A percentile compares a stretch with the other conserved stretches of the same genome.
phyloP scores from a whole-genome alignment of 2,329 filamentous ascomycete species.

The Hypocrella siamensis region DNA sequence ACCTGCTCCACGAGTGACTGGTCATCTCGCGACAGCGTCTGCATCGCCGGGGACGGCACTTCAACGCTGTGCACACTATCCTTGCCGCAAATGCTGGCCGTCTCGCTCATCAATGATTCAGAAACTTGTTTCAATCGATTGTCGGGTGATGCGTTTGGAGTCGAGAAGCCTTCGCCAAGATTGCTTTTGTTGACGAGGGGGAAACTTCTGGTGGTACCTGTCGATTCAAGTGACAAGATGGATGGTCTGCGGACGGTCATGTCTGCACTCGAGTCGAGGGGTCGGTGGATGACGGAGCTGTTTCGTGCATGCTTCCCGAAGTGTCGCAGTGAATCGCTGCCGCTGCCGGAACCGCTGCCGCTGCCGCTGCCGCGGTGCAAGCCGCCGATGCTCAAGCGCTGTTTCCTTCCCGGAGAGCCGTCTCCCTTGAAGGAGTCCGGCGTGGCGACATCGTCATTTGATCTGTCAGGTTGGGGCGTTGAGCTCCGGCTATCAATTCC shows the following conservation, averaged over 20 bases:
- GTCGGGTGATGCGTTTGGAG: constrained; percentile 33
- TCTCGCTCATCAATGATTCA: constrained; percentile 31
- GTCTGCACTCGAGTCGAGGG: constrained; percentile 22
- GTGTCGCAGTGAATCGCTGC: constrained; percentile 10
- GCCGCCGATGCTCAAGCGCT: constrained; percentile 11
- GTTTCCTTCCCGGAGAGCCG: constrained; percentile 4
- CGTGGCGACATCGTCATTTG: constrained; percentile 8
- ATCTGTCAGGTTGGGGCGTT: constrained; percentile 6
- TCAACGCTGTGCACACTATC: constrained; percentile 12
- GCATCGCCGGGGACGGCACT: constrained; percentile 25
- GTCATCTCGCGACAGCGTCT: constrained; percentile 36
- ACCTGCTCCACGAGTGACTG: constrained; percentile 43
- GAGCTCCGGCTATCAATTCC: constrained; percentile 25
- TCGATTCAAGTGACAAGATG: constrained; percentile 39
- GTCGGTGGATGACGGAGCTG: constrained; percentile 25
- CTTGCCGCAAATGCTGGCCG: constrained; percentile 23
- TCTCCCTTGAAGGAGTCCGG: constrained; percentile 8
- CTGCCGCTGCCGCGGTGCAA: constrained; percentile 1
- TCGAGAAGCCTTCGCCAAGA: constrained; percentile 28
- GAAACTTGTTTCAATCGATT: constrained; percentile 30
- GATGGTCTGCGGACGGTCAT: constrained; percentile 35
- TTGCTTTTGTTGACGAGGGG: constrained; percentile 38
- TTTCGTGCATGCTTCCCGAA: constrained; percentile 9
- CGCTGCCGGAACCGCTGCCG: constrained; percentile 4
- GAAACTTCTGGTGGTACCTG: constrained; percentile 45